These are phyloP conservation scores for Malus hybrid DNA, from an alignment of 331 rosid genomes.

Conservation along the genomic window DNA sequence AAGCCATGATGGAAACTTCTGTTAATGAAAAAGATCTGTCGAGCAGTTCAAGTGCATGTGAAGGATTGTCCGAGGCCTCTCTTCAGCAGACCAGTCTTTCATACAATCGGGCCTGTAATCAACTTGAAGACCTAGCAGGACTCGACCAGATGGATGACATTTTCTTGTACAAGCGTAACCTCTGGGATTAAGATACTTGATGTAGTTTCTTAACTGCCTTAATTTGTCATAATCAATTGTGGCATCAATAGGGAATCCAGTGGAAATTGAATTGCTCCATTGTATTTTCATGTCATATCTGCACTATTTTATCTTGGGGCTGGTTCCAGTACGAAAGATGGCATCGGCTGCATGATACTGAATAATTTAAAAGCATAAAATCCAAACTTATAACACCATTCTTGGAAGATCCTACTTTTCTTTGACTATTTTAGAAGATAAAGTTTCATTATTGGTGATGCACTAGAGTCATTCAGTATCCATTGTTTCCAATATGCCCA, in stretches of 20 bases:
- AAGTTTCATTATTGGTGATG: background rate
- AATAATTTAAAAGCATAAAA: conserved; percentile 19
- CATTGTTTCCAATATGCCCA: background rate
- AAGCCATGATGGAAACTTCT: conserved; percentile 25
- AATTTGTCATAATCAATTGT: conserved; percentile 9
- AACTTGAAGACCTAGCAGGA: conserved; percentile 42
- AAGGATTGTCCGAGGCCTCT: conserved; percentile 37
- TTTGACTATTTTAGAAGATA: background rate
- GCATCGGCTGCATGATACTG: conserved; percentile 24
- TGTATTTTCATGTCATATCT: conserved; percentile 25
- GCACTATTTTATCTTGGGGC: conserved; percentile 15
- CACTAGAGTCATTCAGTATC: conserved; percentile 25
- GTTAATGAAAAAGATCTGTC: conserved; percentile 41
- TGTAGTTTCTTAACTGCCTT: conserved; percentile 27
- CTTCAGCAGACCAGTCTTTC: conserved; percentile 28
- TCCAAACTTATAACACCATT: conserved; percentile 1
- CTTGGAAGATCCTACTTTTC: conserved; percentile 26
- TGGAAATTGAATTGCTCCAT: conserved; percentile 37
- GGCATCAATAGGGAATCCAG: conserved; percentile 21
- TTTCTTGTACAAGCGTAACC: conserved; percentile 65
- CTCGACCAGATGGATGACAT: conserved; percentile 43
- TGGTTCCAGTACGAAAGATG: conserved; percentile 18
- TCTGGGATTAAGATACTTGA: conserved; percentile 53
- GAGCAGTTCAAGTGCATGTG: conserved; percentile 43
- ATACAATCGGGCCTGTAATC: conserved; percentile 20